Conservation (phyloP, 768 basidiomycete genomes). For the Boletus reticuloceps region DNA sequence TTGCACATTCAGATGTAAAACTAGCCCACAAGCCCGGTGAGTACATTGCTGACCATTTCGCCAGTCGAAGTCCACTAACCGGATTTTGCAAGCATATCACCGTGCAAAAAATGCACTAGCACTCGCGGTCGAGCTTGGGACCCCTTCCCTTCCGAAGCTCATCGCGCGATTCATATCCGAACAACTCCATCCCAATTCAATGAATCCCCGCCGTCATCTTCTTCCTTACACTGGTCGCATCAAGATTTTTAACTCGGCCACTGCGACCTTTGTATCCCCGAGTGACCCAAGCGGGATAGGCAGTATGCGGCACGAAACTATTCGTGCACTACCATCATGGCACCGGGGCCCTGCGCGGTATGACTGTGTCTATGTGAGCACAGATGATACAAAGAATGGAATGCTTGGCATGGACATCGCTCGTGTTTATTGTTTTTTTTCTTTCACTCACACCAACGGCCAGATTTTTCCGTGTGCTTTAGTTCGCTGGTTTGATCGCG, state of each 20-base stretch:
- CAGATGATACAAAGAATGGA: neutral
- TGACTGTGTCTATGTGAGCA: neutral
- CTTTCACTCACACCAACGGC: neutral
- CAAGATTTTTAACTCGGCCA: neutral
- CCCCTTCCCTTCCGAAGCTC: no score
- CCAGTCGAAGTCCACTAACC: no score
- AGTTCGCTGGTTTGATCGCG: neutral
- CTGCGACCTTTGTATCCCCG: neutral
- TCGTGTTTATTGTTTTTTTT: neutral
- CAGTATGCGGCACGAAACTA: neutral
- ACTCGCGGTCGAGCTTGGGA: no score
- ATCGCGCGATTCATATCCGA: no score
- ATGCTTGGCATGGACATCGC: neutral
- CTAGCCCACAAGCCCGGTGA: no score
- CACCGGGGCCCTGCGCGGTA: neutral
- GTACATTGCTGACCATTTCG: no score
- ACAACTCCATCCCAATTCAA: no score
- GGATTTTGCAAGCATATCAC: no score
- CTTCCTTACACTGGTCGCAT: neutral
- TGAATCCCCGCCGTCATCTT: no score
- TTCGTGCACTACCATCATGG: neutral
- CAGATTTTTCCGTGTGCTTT: neutral
- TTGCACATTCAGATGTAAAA: no score
- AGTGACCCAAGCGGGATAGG: neutral
- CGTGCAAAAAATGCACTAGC: no score